Evolutionary conservation across 139 green algal species (phyloP), one percentile per base, ranked within the genome.

Genomic region (Diplosphaera chodatii): DNA sequence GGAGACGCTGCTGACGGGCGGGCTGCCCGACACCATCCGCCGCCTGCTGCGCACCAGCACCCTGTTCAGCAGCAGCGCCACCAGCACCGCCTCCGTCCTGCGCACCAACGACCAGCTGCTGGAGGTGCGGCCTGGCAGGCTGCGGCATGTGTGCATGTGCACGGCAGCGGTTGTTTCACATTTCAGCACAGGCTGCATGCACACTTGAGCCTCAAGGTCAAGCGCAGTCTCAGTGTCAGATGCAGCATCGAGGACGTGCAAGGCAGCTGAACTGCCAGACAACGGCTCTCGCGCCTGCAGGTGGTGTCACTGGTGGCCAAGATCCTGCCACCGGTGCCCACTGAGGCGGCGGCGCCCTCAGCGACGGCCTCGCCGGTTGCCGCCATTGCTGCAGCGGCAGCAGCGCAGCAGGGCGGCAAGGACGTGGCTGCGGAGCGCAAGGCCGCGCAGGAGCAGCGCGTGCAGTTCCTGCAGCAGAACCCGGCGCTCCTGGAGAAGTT

Each of bases 61-160:
- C 1, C 66, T 91, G 22, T 72, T 92, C n/a, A 76, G 81, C 59
- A 68, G 63, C 8, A 66, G 66, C 29, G 29, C 63, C 62, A 41
- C 68, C 32, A 74, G 66, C 28, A 63, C 64, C n/a, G 41, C 68
- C 2, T 85, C 79, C 3, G 74, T 84, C 64, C 81, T 95, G 70
- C 83, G 87, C 25, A 89, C 90, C 0, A 72, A 82, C 10, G 89
- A 92, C 55, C 90, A 98, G 83, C 80, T 98, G 71, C 76, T 84
- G 21, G 88, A 95, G 70, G 90, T 59, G 48, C 8, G 13, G n/a
- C n/a, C n/a, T n/a, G n/a, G n/a, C n/a, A n/a, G n/a, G n/a, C n/a
- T n/a, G n/a, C n/a, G n/a, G n/a, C n/a, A n/a, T n/a, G n/a, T n/a
- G n/a, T n/a, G n/a, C n/a, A n/a, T n/a, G n/a, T n/a, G n/a, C n/a